Evolutionary conservation across 192 early-diverging fungal species (phyloP), one percentile per base, ranked within the genome.

Genomic region (Ambispora gerdemannii): DNA sequence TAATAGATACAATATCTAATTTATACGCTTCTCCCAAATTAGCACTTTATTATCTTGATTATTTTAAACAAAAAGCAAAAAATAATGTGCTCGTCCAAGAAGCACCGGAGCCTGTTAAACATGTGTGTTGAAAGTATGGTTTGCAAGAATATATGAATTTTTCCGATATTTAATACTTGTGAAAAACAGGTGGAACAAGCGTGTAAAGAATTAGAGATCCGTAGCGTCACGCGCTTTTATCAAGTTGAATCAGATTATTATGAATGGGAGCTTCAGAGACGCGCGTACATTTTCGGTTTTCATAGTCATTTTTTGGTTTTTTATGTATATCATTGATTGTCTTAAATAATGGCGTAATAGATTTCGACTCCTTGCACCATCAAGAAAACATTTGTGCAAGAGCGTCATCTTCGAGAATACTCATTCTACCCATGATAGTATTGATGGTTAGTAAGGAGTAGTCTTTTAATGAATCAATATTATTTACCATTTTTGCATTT

Each of bases 351-450:
- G 15, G 24, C 15, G 25, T 32, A 27, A 32, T 59, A 83, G 83
- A 30, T 78, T 85, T 20, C 75, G 85, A 31, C 75, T 92, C 63
- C 36, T 55, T 0, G 91, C 88, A 4, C 93, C 93, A 3, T 89
- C 88, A 11, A 77, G 81, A 4, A 81, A 78, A 27, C 93, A 97
- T 60, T 80, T 97, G 52, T 97, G 95, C 83, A 97, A 97, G 71
- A 87, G 89, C 3, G 78, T 97, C 0, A 77, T 96, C 6, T 83
- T 97, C 64, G 93, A 95, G 75, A 97, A 97, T 81, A 97, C 93
- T 28, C 85, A 88, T 10, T 91, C 77, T 66, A 76, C 79, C 0
- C 82, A 87, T 67, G 78, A 78, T 68, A 72, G 71, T 7, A 81
- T 73, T 52, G 70, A 77, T 33, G 76, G 77, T 70, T 75, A 80